Evolutionary conservation across 805 yeast genomes (phyloP).

Genomic region (Wickerhamiella azyma): DNA sequence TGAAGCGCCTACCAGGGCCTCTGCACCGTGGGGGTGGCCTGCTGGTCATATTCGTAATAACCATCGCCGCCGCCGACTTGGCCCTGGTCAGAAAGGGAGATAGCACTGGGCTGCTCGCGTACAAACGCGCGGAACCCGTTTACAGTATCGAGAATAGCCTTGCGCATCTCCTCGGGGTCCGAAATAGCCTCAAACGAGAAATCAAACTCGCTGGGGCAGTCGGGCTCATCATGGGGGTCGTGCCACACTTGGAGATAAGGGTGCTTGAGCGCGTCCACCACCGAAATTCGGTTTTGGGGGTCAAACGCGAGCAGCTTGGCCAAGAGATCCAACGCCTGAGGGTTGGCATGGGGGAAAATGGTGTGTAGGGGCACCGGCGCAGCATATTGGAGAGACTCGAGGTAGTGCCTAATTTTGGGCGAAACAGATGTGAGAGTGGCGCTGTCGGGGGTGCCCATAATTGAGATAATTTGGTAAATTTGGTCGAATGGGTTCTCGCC

Average conservation of each 20-base stretch:
- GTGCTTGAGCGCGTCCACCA: constrained; percentile 69
- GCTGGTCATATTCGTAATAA: constrained; percentile 5
- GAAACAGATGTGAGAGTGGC: constrained; percentile 55
- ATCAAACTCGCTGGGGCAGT: constrained; percentile 71
- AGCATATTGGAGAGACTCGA: constrained; percentile 60
- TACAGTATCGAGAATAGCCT: constrained; percentile 67
- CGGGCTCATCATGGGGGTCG: constrained; percentile 90
- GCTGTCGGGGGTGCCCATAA: constrained; percentile 75
- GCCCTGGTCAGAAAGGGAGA: background rate
- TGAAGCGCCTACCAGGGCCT: constrained; percentile 5
- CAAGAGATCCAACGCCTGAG: constrained; percentile 54
- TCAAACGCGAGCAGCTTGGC: constrained; percentile 67
- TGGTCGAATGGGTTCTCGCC: constrained; percentile 92
- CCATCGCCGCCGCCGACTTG: background rate
- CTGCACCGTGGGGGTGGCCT: constrained; percentile 6
- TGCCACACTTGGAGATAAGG: constrained; percentile 82
- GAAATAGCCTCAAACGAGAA: constrained; percentile 86
- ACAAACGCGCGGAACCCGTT: constrained; percentile 22
- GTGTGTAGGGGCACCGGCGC: constrained; percentile 44
- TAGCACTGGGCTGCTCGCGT: constrained; percentile 9
- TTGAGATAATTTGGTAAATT: constrained; percentile 66
- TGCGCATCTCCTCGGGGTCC: constrained; percentile 60
- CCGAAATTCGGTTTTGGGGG: constrained; percentile 71
- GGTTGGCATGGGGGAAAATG: constrained; percentile 40
- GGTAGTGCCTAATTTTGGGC: constrained; percentile 78